phyloP scores from a whole-genome alignment of 257 asterid genomes.

The Nicotiana sylvestris region DNA sequence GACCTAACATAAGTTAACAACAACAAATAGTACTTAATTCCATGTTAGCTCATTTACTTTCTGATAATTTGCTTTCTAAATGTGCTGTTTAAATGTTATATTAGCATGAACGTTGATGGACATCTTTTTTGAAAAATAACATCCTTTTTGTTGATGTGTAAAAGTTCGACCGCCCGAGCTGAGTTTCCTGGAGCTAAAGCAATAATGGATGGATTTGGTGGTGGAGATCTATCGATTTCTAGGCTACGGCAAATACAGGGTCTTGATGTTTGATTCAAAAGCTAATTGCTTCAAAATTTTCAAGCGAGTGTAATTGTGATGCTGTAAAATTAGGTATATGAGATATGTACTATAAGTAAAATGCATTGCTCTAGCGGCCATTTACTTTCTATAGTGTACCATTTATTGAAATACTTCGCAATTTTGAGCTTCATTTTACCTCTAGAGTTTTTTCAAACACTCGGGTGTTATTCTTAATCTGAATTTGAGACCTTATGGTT shows the following conservation, averaged over 20 bases:
- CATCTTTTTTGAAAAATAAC: background rate
- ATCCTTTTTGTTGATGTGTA: slow-evolving; percentile 4
- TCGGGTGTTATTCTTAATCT: too few species aligned
- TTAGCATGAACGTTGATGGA: background rate
- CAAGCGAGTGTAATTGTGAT: background rate
- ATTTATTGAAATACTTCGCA: background rate
- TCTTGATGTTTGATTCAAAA: slow-evolving; percentile 14
- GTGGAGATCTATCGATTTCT: slow-evolving; percentile 64
- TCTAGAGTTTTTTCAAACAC: background rate
- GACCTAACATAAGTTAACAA: too few species aligned
- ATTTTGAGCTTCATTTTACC: background rate
- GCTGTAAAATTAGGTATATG: background rate
- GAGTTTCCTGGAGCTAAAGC: slow-evolving; percentile 66
- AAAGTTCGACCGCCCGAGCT: slow-evolving; percentile 77
- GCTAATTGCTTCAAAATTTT: background rate
- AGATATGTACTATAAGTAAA: background rate
- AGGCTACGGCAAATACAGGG: slow-evolving; percentile 39
- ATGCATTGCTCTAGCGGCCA: background rate
- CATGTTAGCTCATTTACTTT: background rate
- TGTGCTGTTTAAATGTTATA: background rate
- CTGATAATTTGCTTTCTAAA: background rate
- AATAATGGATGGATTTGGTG: slow-evolving; percentile 85
- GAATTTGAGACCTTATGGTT: too few species aligned
- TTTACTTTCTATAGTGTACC: background rate
- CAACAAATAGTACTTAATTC: too few species aligned